Conservation (phyloP, 2,329 filamentous ascomycete species). For the Aspergillus puulaauensis region DNA sequence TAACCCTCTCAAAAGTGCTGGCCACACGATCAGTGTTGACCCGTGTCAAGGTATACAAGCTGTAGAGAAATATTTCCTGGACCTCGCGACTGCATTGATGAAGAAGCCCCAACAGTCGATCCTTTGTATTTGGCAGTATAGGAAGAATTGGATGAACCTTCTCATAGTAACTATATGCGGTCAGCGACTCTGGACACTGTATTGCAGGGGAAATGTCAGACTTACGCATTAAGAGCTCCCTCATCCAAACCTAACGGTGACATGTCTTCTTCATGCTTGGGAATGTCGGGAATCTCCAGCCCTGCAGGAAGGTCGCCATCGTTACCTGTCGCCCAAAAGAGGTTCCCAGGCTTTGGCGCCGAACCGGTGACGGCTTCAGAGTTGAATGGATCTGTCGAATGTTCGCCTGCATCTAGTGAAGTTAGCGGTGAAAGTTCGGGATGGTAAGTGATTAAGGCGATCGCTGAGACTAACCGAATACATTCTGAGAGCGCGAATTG, state of each 20-base stretch:
- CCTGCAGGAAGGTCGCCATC: constrained; percentile 32
- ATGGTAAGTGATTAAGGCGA: not conserved
- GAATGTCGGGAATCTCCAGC: constrained; percentile 33
- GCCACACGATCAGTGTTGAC: constrained; percentile 36
- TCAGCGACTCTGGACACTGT: constrained; percentile 13
- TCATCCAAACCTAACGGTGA: constrained; percentile 39
- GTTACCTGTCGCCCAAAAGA: constrained; percentile 40
- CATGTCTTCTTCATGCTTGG: constrained; percentile 36
- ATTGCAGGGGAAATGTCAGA: not conserved
- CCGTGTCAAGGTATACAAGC: constrained; percentile 40
- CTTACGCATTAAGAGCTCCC: constrained; percentile 41
- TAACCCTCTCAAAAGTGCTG: constrained; percentile 34
- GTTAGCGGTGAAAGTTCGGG: constrained; percentile 8
- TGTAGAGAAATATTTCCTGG: constrained; percentile 43
- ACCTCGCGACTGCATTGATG: constrained; percentile 40
- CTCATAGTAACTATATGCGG: constrained; percentile 36
- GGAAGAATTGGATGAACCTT: constrained; percentile 43
- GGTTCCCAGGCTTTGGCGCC: constrained; percentile 35
- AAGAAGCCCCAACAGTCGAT: constrained; percentile 37
- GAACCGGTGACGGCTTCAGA: constrained; percentile 37
- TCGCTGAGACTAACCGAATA: constrained; percentile 29
- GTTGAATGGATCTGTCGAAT: constrained; percentile 31
- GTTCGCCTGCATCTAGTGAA: constrained; percentile 25
- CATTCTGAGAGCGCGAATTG: constrained; percentile 34
- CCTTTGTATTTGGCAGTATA: constrained; percentile 41